Conservation (phyloP, 208 protist genomes). For the Crithidia thermophila region DNA sequence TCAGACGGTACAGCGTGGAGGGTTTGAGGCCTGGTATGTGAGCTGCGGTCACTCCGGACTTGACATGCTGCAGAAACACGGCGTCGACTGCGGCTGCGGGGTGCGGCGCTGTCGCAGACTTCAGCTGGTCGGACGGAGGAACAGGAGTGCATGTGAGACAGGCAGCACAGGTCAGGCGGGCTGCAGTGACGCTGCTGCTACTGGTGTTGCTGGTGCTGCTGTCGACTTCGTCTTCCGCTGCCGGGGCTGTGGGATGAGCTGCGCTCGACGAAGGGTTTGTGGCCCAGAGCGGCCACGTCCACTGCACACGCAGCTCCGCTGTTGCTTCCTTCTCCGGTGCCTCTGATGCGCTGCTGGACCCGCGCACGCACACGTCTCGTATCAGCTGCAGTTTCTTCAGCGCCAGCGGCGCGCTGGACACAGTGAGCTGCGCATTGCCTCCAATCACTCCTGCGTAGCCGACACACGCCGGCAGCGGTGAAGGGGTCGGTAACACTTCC, state of each 20-base stretch:
- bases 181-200: background rate
- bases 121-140: background rate
- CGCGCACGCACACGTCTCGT: constrained; percentile 15
- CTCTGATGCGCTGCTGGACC: background rate
- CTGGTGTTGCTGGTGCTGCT: too few species aligned
- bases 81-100: background rate
- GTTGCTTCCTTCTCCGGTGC: too few species aligned
- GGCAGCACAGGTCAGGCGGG: background rate
- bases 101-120: background rate
- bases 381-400: constrained; percentile 9
- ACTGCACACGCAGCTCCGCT: constrained; percentile 11
- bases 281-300: constrained; percentile 9
- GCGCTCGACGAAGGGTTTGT: too few species aligned
- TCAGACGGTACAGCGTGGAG: constrained; percentile 10
- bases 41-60: background rate
- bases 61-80: constrained; percentile 11
- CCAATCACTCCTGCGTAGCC: background rate
- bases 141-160: constrained; percentile 13
- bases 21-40: constrained; percentile 6
- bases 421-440: constrained; percentile 4
- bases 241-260: background rate
- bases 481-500: constrained; percentile 1
- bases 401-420: background rate
- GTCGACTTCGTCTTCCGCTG: background rate
- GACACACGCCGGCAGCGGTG: background rate